A percentile compares a stretch with the other conserved stretches of the same genome.
Conservation (phyloP, 768 basidiomycete species). For the Daedaleopsis nitida region DNA sequence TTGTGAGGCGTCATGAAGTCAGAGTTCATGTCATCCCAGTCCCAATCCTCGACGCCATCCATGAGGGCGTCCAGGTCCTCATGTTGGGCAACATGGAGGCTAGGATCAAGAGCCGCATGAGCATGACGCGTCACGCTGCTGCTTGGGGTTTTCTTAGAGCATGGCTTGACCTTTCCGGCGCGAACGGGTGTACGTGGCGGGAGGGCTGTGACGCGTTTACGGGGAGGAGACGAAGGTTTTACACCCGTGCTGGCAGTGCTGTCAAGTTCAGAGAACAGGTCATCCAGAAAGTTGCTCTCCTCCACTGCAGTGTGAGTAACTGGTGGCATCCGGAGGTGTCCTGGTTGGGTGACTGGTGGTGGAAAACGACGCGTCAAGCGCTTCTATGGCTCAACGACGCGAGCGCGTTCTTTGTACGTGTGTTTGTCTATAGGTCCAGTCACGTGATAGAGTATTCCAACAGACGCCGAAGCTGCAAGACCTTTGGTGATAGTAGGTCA, state of each 20-base stretch:
- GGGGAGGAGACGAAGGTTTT: slow-evolving; percentile 27
- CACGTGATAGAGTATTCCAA: slow-evolving; percentile 4
- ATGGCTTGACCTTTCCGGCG: not conserved
- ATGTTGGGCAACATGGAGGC: slow-evolving; percentile 19
- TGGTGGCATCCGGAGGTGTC: slow-evolving; percentile 36
- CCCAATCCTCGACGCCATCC: slow-evolving; percentile 72
- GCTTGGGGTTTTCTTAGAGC: not conserved
- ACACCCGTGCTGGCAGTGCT: slow-evolving; percentile 43
- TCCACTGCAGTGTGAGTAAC: slow-evolving; percentile 39
- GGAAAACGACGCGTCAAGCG: not conserved
- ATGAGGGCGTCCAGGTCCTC: slow-evolving; percentile 52
- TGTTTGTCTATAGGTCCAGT: slow-evolving; percentile 7
- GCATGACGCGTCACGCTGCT: not conserved
- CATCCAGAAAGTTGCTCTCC: slow-evolving; percentile 62
- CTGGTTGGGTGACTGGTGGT: not conserved
- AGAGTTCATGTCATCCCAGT: slow-evolving; percentile 59
- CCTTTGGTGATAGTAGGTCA: no score
- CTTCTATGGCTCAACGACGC: slow-evolving; percentile 7
- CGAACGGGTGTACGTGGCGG: slow-evolving; percentile 10
- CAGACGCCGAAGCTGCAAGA: no score
- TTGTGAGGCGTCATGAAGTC: slow-evolving; percentile 57
- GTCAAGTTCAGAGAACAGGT: slow-evolving; percentile 55
- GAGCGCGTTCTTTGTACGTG: slow-evolving; percentile 19
- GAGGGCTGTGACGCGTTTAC: slow-evolving; percentile 7
- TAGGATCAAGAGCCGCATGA: not conserved